Evolutionary conservation across 108 stramenopile genomes (phyloP), one percentile per base, ranked within the genome.

Genomic region (Hondaea fermentalgiana): DNA sequence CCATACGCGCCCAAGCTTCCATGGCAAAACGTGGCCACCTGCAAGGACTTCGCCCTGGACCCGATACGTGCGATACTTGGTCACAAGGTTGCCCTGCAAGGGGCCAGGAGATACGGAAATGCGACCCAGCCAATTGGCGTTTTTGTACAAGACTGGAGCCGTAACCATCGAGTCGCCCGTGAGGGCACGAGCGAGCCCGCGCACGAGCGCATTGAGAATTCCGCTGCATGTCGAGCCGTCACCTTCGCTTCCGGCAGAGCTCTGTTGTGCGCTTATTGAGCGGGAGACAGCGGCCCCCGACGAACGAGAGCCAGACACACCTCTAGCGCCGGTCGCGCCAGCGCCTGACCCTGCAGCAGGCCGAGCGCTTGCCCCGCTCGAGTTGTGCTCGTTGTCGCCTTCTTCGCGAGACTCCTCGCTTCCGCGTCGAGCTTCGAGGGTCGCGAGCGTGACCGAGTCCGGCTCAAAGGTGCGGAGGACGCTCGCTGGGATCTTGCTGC

Each of bases 41-140:
- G 76, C 76, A 12, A 83, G 76, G 23, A 83, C 51, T 23, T 83
- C 49, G 25, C 49, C 76, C 51, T 83, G 76, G 25, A 83, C 76
- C 6, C 12, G n/a, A 83, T 83, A 83, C 10, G 76, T 83, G n/a
- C 76, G 45, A 45, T 83, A 53, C 76, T 83, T 83, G 76, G 76
- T 53, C 49, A 83, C 76, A 2, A 83, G 17, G 49, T 53, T 83
- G n/a, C 76, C 76, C 6, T 35, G 19, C 5, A 83, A 45, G 1
- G 45, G 14, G 49, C 76, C 76, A 0, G 76, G 23, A 2, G 45
- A 53, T 17, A 83, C 76, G 49, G 6, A 28, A 17, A 83, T 53
- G 19, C 49, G 51, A 2, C 76, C 76, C 23, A 83, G 76, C 76
- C 76, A 83, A 12, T 21, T 21, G 23, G 51, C 49, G 3, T 53